Percentiles rank a stretch among this genome's conserved stretches.
These are phyloP conservation scores for Daedalea quercina DNA, from an alignment of 768 basidiomycete species.

Conservation along the genomic window DNA sequence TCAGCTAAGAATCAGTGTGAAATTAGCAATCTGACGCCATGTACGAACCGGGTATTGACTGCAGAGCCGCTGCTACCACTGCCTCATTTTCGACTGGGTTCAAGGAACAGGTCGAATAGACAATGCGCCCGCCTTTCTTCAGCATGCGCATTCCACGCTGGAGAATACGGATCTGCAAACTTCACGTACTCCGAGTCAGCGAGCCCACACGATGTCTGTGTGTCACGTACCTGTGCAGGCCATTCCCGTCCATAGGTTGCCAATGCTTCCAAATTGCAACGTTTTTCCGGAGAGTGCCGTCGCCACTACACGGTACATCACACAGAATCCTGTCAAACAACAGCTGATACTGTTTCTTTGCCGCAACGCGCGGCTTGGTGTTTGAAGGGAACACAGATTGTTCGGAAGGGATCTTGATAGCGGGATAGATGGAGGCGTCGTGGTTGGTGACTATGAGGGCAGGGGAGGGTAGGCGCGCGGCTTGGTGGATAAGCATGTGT, in stretches of 20 bases:
- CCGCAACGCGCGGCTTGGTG: slow-evolving; percentile 25
- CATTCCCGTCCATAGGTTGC: slow-evolving; percentile 85
- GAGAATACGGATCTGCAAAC: slow-evolving; percentile 88
- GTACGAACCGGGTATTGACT: slow-evolving; percentile 58
- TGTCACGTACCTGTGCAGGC: slow-evolving; percentile 68
- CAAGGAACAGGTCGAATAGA: slow-evolving; percentile 96
- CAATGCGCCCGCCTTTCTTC: slow-evolving; percentile 79
- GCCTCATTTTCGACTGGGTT: slow-evolving; percentile 98
- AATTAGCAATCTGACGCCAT: too few species aligned
- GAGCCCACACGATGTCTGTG: too few species aligned
- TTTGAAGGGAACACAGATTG: slow-evolving; percentile 24
- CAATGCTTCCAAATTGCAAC: slow-evolving; percentile 91
- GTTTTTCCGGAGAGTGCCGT: slow-evolving; percentile 95
- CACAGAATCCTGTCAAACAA: slow-evolving; percentile 91
- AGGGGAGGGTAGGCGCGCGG: slow-evolving; percentile 87
- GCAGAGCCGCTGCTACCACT: slow-evolving; percentile 81
- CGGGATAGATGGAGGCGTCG: slow-evolving; percentile 84
- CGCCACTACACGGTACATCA: slow-evolving; percentile 97
- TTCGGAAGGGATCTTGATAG: slow-evolving; percentile 42
- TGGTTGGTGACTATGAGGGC: slow-evolving; percentile 93
- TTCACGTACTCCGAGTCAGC: slow-evolving; percentile 23
- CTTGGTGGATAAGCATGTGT: slow-evolving; percentile 95
- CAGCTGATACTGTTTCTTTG: slow-evolving; percentile 42
- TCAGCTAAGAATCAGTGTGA: too few species aligned
- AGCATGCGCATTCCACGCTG: slow-evolving; percentile 90